These are phyloP conservation scores for Diaporthe velutina DNA, from an alignment of 2,329 filamentous ascomycete species.

Conservation along the genomic window DNA sequence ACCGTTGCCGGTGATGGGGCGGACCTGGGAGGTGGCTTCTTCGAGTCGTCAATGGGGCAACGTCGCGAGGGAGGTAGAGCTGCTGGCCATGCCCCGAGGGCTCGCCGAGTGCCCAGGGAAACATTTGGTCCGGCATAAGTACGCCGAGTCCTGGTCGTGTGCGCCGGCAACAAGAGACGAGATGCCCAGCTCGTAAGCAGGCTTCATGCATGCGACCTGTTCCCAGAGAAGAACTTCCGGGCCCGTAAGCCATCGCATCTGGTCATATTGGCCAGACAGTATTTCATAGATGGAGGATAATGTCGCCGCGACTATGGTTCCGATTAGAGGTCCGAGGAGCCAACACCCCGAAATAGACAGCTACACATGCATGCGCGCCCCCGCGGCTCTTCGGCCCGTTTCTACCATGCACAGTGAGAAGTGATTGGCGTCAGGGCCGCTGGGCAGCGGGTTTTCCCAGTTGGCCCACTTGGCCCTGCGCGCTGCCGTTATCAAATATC, in stretches of 20 bases:
- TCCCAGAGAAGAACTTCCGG: not conserved
- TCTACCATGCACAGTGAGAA: not conserved
- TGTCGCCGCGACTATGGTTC: not conserved
- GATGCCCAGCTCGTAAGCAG: not conserved
- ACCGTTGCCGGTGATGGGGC: slow-evolving; percentile 39
- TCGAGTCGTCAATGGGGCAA: slow-evolving; percentile 7
- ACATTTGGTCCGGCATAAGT: slow-evolving; percentile 15
- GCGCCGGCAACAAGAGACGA: not conserved
- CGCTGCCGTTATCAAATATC: slow-evolving; percentile 15
- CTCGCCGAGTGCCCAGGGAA: slow-evolving; percentile 21
- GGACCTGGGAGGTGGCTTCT: slow-evolving; percentile 30
- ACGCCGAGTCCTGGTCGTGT: not conserved
- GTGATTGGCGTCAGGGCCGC: slow-evolving; percentile 5
- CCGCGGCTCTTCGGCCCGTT: slow-evolving; percentile 2
- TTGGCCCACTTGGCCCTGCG: slow-evolving; percentile 7
- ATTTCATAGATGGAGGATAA: not conserved
- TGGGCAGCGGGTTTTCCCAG: not conserved
- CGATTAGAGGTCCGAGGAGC: not conserved
- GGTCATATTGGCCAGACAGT: not conserved
- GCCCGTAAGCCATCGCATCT: not conserved
- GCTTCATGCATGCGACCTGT: not conserved
- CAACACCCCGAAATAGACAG: slow-evolving; percentile 16
- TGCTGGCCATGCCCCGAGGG: not conserved
- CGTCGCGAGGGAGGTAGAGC: slow-evolving; percentile 12
- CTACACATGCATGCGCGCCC: not conserved